Percentiles rank a stretch among this genome's conserved stretches.
phyloP scores from a whole-genome alignment of 495 filamentous ascomycete species.

The Entonaema liquescens region DNA sequence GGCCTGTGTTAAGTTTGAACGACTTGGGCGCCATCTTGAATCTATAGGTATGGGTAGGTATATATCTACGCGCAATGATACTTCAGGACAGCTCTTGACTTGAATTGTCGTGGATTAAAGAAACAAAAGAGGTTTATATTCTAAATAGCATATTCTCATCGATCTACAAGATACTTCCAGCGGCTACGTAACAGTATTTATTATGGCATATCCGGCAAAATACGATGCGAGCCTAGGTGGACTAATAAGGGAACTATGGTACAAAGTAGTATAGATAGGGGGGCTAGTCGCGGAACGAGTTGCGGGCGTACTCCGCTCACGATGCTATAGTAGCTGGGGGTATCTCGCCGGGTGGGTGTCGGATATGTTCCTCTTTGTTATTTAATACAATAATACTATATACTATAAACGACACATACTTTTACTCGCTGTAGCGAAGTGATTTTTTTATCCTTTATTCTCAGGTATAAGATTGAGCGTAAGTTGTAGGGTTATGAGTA shows the following conservation, averaged over 20 bases:
- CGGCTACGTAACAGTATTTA: constrained; percentile 32
- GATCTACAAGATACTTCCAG: constrained; percentile 1
- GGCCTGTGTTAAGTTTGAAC: constrained; percentile 80
- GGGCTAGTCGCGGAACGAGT: constrained; percentile 9
- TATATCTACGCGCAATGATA: background rate
- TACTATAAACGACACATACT: too few relatives aligned
- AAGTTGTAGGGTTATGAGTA: background rate
- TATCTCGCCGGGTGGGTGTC: background rate
- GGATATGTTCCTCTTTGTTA: background rate
- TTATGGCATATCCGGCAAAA: constrained; percentile 41
- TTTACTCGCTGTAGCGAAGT: background rate
- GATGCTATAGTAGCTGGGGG: background rate
- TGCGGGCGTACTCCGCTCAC: background rate
- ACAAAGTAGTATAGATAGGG: constrained; percentile 23
- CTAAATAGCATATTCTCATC: constrained; percentile 2
- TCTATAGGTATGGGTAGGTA: background rate
- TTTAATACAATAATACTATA: background rate
- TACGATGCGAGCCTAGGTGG: constrained; percentile 27
- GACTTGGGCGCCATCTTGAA: constrained; percentile 57
- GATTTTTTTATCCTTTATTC: background rate
- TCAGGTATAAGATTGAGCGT: background rate
- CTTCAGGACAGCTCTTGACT: background rate
- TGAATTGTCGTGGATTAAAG: background rate
- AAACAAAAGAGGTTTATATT: constrained; percentile 1
- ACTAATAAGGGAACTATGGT: constrained; percentile 7